Conservation (phyloP, 441 rosid species). For the Mallotus japonicus region DNA sequence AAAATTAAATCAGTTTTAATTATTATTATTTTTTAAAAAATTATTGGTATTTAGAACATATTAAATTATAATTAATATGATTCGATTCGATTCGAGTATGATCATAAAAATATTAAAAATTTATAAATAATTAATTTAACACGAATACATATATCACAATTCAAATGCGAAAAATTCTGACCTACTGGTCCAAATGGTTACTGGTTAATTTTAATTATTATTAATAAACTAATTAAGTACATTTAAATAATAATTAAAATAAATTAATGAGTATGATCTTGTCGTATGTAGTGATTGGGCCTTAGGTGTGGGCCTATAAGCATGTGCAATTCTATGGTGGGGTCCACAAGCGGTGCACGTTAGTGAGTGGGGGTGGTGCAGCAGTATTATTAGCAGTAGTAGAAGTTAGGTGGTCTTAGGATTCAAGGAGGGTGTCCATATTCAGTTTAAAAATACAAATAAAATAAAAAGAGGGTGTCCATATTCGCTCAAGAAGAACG, state of each 20-base stretch:
- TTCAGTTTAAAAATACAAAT: neutral
- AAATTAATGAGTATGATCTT: neutral
- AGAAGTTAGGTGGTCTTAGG: neutral
- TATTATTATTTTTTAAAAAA: no score
- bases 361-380: neutral
- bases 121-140: no score
- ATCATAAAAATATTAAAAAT: no score
- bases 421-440: neutral
- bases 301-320: neutral
- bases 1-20: no score
- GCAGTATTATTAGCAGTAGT: neutral
- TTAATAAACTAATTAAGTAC: neutral
- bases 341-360: slow-evolving; percentile 19
- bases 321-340: slow-evolving; percentile 12
- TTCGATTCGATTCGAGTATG: no score
- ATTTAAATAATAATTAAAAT: neutral
- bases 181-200: no score
- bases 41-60: no score
- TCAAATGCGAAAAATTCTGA: no score
- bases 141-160: no score
- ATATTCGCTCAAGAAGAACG: slow-evolving; percentile 11
- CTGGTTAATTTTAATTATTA: no score
- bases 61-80: no score
- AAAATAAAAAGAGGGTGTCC: neutral
- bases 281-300: neutral